Base-by-base conservation (phyloP, 129 eudicot genomes). In the carrot (Daucus carota) region DNA sequence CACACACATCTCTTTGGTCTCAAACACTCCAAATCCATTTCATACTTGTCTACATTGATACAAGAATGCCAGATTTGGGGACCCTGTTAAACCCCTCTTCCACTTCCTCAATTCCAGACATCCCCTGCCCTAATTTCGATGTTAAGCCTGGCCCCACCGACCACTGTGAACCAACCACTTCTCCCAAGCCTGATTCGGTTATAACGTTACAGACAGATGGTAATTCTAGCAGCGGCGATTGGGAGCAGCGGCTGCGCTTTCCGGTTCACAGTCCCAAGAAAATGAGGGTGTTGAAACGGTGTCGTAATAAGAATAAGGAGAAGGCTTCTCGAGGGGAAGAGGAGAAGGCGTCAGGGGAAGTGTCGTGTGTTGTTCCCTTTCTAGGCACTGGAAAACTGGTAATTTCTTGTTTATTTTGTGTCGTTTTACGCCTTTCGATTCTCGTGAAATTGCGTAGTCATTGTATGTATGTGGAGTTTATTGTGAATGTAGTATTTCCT, bases 11-110 rank as follows among this genome's bases (percentile, higher is more conserved):
- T n/a, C n/a, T n/a, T n/a, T n/a, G n/a, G n/a, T n/a, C n/a, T n/a
- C n/a, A n/a, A n/a, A n/a, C n/a, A n/a, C n/a, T n/a, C n/a, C n/a
- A n/a, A n/a, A n/a, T n/a, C n/a, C n/a, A n/a, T n/a, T n/a, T n/a
- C n/a, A n/a, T n/a, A n/a, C n/a, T n/a, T 40, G 43, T 40, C 43
- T 40, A 40, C 43, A 40, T 4, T 4, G 43, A 3, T 0, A 40
- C 43, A 50, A 57, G 65, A 54, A 57, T 57, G 65, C 65, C 76
- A 46, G 66, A 73, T 48, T 28, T 73, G 14, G 76, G 66, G 44
- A 31, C 54, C 29, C 24, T 47, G 44, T 31, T 73, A 50, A 73
- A 73, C 62, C 47, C 76, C 16, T n/a, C 31, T 24, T 57, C 16
- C 9, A 20, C 26, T 7, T n/a, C 38, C 10, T 29, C 66, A 44